phyloP scores from a whole-genome alignment of 2,329 filamentous ascomycete genomes.

The Corynespora cassiicola region DNA sequence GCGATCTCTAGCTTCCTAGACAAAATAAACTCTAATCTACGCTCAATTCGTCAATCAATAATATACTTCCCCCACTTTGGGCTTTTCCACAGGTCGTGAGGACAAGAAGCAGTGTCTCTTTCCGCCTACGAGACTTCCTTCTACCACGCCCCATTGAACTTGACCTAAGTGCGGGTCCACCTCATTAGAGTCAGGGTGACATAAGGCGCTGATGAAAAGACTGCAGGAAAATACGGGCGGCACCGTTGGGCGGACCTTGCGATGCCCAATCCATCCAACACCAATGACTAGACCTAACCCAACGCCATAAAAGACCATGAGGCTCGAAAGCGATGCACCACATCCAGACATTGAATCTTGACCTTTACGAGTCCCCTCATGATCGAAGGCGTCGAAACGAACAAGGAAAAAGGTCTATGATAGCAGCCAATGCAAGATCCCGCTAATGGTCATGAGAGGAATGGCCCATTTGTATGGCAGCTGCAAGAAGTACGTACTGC shows the following conservation, averaged over 20 bases:
- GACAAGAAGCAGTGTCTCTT: no score
- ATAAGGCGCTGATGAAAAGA: conserved; percentile 30
- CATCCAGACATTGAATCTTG: conserved; percentile 8
- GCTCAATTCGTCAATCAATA: no score
- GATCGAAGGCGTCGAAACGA: conserved; percentile 12
- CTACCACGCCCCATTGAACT: conserved; percentile 12
- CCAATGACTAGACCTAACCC: conserved; percentile 1
- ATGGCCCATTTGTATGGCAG: conserved; percentile 47
- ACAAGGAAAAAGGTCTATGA: conserved; percentile 54
- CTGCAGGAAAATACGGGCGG: conserved; percentile 79
- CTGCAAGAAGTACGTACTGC: conserved; percentile 50
- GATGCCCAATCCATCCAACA: conserved; percentile 64
- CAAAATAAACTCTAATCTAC: no score
- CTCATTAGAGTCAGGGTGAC: conserved; percentile 18
- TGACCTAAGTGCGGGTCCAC: conserved; percentile 5
- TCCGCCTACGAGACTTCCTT: no score
- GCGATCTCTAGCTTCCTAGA: no score
- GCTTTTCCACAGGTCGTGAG: no score
- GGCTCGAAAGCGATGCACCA: conserved; percentile 10
- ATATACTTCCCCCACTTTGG: no score
- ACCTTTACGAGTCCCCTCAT: conserved; percentile 1
- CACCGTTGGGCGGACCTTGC: conserved; percentile 76
- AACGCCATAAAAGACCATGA: conserved; percentile 6
- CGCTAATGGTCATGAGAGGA: conserved; percentile 41
- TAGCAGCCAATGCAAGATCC: conserved; percentile 51